A percentile compares a stretch with the other conserved stretches of the same genome.
Evolutionary conservation across 2,329 filamentous ascomycete genomes (phyloP).

Genomic region (Peltaster fructicola): DNA sequence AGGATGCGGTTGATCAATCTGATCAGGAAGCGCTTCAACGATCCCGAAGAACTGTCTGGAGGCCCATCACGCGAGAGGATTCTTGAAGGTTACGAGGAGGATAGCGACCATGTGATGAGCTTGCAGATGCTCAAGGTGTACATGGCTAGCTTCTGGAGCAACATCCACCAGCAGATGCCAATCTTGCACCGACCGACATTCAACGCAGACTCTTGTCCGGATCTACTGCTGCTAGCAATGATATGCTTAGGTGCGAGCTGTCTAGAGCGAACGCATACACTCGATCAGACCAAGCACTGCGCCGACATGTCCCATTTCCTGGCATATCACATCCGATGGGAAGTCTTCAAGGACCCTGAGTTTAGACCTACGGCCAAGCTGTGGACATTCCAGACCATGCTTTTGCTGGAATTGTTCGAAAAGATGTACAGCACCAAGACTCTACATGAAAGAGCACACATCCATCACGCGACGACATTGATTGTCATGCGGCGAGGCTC

Average conservation of each 20-base stretch:
- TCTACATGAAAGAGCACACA: slow-evolving; percentile 85
- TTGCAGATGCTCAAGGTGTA: slow-evolving; percentile 92
- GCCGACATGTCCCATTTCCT: slow-evolving; percentile 76
- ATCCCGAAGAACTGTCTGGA: slow-evolving; percentile 55
- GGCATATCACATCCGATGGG: slow-evolving; percentile 86
- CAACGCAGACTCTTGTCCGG: slow-evolving; percentile 68
- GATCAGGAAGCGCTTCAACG: slow-evolving; percentile 65
- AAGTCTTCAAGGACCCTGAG: slow-evolving; percentile 80
- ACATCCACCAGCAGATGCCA: slow-evolving; percentile 86
- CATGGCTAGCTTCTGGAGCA: slow-evolving; percentile 81
- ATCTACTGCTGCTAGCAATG: slow-evolving; percentile 67
- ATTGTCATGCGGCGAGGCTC: slow-evolving; percentile 88
- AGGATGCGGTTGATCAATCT: slow-evolving; percentile 59
- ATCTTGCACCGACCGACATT: slow-evolving; percentile 93
- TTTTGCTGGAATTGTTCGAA: slow-evolving; percentile 84
- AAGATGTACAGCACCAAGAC: slow-evolving; percentile 94
- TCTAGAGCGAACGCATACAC: slow-evolving; percentile 64
- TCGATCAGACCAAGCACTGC: slow-evolving; percentile 55
- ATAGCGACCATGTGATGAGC: slow-evolving; percentile 49
- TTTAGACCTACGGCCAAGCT: slow-evolving; percentile 85
- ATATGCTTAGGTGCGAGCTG: slow-evolving; percentile 87
- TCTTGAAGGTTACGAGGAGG: slow-evolving; percentile 57
- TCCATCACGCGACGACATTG: slow-evolving; percentile 89
- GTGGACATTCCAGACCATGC: slow-evolving; percentile 84
- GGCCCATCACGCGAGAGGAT: slow-evolving; percentile 61